Percentiles rank a stretch among this genome's conserved stretches.
Evolutionary conservation across 805 yeast species (phyloP).

Genomic region (Lipomyces orientalis): DNA sequence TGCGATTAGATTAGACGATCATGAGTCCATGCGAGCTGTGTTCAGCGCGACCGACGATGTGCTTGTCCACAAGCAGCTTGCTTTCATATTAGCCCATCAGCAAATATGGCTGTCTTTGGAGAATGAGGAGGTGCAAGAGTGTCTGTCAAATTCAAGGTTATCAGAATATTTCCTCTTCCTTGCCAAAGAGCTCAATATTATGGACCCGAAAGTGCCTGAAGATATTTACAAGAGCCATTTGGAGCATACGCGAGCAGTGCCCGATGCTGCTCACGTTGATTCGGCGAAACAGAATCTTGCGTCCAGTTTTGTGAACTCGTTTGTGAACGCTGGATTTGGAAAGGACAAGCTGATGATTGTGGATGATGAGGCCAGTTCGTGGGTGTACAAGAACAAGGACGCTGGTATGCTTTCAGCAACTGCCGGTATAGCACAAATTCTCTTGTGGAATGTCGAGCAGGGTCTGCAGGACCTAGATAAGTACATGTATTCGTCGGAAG

Average conservation of each 20-base stretch:
- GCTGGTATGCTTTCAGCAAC: constrained; percentile 90
- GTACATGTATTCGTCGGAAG: constrained; percentile 82
- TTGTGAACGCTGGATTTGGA: constrained; percentile 89
- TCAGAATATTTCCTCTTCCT: constrained; percentile 81
- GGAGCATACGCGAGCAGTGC: constrained; percentile 67
- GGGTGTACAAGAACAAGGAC: constrained; percentile 93
- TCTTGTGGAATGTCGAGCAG: constrained; percentile 88
- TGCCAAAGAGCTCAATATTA: constrained; percentile 82
- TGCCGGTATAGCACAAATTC: constrained; percentile 87
- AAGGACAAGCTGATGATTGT: constrained; percentile 74
- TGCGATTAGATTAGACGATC: constrained; percentile 89
- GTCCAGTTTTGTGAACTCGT: constrained; percentile 89
- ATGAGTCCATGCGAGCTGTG: constrained; percentile 73
- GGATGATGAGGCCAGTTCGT: constrained; percentile 72
- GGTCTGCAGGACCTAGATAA: constrained; percentile 91
- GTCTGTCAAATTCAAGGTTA: constrained; percentile 77
- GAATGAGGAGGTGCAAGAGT: constrained; percentile 71
- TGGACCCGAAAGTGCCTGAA: constrained; percentile 91
- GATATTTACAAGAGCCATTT: constrained; percentile 91
- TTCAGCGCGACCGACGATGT: constrained; percentile 80
- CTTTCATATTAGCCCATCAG: constrained; percentile 85
- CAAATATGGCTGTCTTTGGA: constrained; percentile 72
- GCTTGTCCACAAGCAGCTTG: constrained; percentile 81
- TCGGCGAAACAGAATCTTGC: constrained; percentile 96
- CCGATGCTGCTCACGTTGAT: constrained; percentile 62